Conservation (phyloP, 257 asterid species). For the Leonotis leonurus region DNA sequence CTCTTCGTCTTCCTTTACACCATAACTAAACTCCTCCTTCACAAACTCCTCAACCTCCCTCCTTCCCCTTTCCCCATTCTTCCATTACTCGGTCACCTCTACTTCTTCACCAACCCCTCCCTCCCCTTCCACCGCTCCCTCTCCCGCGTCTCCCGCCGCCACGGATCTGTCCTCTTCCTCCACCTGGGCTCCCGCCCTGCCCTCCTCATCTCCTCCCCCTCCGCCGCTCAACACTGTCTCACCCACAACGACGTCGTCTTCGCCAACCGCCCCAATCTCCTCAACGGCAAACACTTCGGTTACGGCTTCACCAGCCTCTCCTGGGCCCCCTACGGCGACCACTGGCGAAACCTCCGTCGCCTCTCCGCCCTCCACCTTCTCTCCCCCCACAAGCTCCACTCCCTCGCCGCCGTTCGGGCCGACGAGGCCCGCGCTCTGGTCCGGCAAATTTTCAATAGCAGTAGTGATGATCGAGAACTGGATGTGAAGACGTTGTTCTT, state of each 20-base stretch:
- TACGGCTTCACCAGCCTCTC: constrained; percentile 41
- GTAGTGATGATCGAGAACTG: background rate
- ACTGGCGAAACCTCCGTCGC: constrained; percentile 41
- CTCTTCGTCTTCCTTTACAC: constrained; percentile 24
- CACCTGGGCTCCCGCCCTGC: constrained; percentile 41
- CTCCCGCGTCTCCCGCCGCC: constrained; percentile 23
- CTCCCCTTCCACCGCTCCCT: constrained; percentile 37
- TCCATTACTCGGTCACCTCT: constrained; percentile 46
- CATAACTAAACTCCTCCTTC: constrained; percentile 16
- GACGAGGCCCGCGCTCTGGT: constrained; percentile 13
- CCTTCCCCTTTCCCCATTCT: constrained; percentile 39
- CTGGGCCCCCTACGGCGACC: constrained; percentile 39
- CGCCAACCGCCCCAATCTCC: constrained; percentile 47
- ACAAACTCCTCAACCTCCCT: constrained; percentile 35
- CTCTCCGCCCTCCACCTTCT: constrained; percentile 25
- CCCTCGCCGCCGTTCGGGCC: constrained; percentile 14
- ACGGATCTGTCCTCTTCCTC: constrained; percentile 39
- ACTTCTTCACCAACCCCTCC: constrained; percentile 29
- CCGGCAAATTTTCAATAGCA: background rate
- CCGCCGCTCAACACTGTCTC: constrained; percentile 42
- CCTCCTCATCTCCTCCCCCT: constrained; percentile 45
- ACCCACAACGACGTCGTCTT: constrained; percentile 38
- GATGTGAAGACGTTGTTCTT: constrained; percentile 17
- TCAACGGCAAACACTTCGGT: constrained; percentile 52
- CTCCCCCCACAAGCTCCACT: constrained; percentile 18